phyloP scores from a whole-genome alignment of 345 rosid species.

The Geranium brycei region DNA sequence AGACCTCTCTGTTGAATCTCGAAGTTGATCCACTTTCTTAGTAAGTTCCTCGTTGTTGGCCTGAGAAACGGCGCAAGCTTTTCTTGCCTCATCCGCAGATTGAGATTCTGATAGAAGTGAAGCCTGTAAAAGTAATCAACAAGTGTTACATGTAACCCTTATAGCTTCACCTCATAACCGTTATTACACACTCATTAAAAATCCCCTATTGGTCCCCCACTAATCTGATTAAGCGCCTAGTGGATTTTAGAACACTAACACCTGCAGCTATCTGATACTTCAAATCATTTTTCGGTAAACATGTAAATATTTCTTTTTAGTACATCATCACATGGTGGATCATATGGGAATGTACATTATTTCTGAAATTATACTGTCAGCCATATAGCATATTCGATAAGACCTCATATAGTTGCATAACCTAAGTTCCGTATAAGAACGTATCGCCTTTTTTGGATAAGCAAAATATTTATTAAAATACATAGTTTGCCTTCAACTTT shows the following conservation, averaged over 20 bases:
- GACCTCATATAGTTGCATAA: too few species aligned
- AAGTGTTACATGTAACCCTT: slow-evolving; percentile 1
- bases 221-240: too few species aligned
- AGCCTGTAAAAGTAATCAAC: slow-evolving; percentile 25
- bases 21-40: slow-evolving; percentile 59
- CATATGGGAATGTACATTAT: too few species aligned
- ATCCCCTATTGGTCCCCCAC: too few species aligned
- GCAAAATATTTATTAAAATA: too few species aligned
- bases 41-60: slow-evolving; percentile 44
- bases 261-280: background rate
- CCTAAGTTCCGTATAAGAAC: background rate
- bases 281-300: background rate
- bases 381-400: too few species aligned
- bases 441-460: background rate
- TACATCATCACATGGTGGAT: background rate
- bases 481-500: background rate
- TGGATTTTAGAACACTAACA: background rate
- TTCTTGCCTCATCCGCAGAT: slow-evolving; percentile 50
- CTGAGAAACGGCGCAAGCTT: slow-evolving; percentile 34
- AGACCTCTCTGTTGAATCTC: slow-evolving; percentile 76
- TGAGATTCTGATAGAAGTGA: slow-evolving; percentile 39
- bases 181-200: background rate
- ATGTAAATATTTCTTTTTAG: background rate
- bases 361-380: too few species aligned
- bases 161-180: background rate